A percentile compares a stretch with the other conserved stretches of the same genome.
phyloP scores from a whole-genome alignment of 2,329 filamentous ascomycete genomes.

The Podosphaera xanthii region DNA sequence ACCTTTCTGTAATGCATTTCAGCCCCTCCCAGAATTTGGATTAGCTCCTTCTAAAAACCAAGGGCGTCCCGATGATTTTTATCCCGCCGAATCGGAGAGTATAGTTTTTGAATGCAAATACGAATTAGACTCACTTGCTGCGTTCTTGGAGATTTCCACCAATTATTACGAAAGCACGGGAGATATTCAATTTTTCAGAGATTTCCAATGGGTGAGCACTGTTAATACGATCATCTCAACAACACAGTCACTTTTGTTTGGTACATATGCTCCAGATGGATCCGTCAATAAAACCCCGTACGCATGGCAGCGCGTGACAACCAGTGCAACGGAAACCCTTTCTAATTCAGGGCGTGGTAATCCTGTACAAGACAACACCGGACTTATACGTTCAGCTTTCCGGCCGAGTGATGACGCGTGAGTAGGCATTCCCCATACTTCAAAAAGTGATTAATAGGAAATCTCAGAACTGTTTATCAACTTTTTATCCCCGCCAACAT shows the following conservation, averaged over 20 bases:
- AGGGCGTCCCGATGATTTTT: constrained; percentile 34
- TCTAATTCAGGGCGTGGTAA: constrained; percentile 56
- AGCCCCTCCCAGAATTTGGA: constrained; percentile 56
- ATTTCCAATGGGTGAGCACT: constrained; percentile 48
- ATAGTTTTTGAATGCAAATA: constrained; percentile 91
- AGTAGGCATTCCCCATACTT: constrained; percentile 2
- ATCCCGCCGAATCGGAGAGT: constrained; percentile 46
- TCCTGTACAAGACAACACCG: constrained; percentile 51
- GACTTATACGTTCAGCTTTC: constrained; percentile 70
- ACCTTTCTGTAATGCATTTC: constrained; percentile 81
- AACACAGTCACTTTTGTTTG: constrained; percentile 44
- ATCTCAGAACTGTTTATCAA: constrained; percentile 39
- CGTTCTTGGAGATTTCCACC: constrained; percentile 62
- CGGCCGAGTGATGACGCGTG: constrained; percentile 71
- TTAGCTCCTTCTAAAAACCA: constrained; percentile 34
- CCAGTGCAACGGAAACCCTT: constrained; percentile 58
- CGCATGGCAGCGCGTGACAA: constrained; percentile 53
- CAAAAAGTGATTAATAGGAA: not conserved
- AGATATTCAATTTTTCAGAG: constrained; percentile 52
- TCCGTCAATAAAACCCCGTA: constrained; percentile 37
- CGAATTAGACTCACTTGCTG: constrained; percentile 74
- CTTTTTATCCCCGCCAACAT: constrained; percentile 81
- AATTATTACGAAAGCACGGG: constrained; percentile 56
- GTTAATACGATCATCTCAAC: constrained; percentile 46
- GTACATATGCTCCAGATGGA: constrained; percentile 46